Percentiles rank a stretch among this genome's conserved stretches.
Conservation (phyloP, 2,329 filamentous ascomycete species). For the Ambrosiella xylebori region DNA sequence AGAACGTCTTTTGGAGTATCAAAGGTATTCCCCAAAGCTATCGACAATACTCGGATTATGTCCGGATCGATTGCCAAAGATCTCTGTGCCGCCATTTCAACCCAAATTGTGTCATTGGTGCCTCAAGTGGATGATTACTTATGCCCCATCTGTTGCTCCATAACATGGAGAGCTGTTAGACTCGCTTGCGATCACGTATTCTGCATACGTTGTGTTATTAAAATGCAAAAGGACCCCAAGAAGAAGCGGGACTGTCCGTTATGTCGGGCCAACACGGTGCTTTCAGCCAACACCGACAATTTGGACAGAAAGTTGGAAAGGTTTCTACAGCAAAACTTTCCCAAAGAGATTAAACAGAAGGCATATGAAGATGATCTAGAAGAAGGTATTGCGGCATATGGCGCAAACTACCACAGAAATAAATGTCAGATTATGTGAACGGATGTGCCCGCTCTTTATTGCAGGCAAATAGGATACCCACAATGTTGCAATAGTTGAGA, state of each 20-base stretch:
- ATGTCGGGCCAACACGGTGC: slow-evolving; percentile 54
- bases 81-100: slow-evolving; percentile 56
- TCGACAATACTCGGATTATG: slow-evolving; percentile 43
- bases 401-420: slow-evolving; percentile 42
- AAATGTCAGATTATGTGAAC: slow-evolving; percentile 44
- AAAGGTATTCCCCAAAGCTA: slow-evolving; percentile 39
- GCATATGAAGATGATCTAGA: slow-evolving; percentile 56
- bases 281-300: slow-evolving; percentile 43
- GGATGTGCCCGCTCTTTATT: neutral
- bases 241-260: slow-evolving; percentile 56
- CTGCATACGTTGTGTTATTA: slow-evolving; percentile 68
- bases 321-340: slow-evolving; percentile 62
- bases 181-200: slow-evolving; percentile 61
- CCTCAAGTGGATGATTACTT: slow-evolving; percentile 73
- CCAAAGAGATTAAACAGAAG: slow-evolving; percentile 50
- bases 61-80: slow-evolving; percentile 54
- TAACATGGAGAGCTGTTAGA: slow-evolving; percentile 69
- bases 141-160: slow-evolving; percentile 62
- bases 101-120: slow-evolving; percentile 53
- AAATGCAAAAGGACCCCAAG: slow-evolving; percentile 43
- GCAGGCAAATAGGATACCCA: neutral
- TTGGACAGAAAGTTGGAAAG: slow-evolving; percentile 51
- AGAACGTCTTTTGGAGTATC: slow-evolving; percentile 57
- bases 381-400: slow-evolving; percentile 56
- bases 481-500: neutral